phyloP scores from a whole-genome alignment of 23 red algal genomes.

The Chondrus crispus region DNA sequence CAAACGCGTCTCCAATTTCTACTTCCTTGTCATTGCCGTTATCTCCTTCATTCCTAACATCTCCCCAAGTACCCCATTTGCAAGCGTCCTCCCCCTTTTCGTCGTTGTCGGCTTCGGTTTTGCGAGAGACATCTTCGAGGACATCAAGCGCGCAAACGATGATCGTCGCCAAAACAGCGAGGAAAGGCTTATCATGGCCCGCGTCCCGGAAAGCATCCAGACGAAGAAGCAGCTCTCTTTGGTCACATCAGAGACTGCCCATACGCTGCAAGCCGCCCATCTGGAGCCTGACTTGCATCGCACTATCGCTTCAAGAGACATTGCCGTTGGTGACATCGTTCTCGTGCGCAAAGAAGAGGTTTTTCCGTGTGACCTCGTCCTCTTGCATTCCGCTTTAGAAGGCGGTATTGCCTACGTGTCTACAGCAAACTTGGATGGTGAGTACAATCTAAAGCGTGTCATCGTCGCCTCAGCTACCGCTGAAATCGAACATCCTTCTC shows the following conservation, averaged over 20 bases:
- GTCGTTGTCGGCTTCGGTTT: constrained; percentile 84
- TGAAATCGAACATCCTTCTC: constrained; percentile 13
- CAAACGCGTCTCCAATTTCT: constrained; percentile 76
- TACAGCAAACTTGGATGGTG: constrained; percentile 89
- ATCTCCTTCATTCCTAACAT: constrained; percentile 87
- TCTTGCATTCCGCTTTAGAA: constrained; percentile 53
- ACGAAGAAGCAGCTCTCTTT: background rate
- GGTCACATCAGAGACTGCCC: background rate
- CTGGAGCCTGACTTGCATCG: constrained; percentile 43
- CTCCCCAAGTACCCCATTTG: constrained; percentile 61
- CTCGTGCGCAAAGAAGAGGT: constrained; percentile 64
- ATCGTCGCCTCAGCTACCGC: constrained; percentile 33
- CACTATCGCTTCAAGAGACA: constrained; percentile 39
- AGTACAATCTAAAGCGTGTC: constrained; percentile 87
- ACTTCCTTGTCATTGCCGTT: constrained; percentile 82
- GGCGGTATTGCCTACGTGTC: constrained; percentile 82
- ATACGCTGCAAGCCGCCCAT: background rate
- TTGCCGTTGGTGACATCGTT: constrained; percentile 91
- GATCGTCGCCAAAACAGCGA: constrained; percentile 69
- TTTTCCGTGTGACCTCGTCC: constrained; percentile 92
- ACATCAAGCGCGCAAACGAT: constrained; percentile 50
- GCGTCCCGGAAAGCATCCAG: background rate
- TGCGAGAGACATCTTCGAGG: constrained; percentile 82
- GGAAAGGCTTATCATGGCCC: constrained; percentile 34
- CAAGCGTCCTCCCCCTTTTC: constrained; percentile 71